Conservation (phyloP, 352 stramenopile genomes). For the Achlya hypogyna region DNA sequence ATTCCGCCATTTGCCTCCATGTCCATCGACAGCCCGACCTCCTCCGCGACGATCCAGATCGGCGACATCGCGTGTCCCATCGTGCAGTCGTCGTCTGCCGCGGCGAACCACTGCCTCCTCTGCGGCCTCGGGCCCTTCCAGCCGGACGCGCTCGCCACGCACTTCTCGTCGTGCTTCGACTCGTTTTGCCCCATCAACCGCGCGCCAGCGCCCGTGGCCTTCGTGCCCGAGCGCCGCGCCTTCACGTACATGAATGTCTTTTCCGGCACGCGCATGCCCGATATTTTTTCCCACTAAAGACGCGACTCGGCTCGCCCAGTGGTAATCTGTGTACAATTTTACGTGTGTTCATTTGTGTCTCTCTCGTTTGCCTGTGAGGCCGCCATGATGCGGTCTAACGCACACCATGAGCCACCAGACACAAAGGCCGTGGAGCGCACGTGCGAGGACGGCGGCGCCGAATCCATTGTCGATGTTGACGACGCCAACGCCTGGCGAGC, state of each 20-base stretch:
- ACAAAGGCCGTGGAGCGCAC: constrained; percentile 22
- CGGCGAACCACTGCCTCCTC: neutral
- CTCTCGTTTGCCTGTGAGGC: neutral
- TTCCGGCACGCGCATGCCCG: neutral
- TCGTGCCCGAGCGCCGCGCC: neutral
- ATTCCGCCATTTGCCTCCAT: neutral
- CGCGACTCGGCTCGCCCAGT: too few relatives aligned
- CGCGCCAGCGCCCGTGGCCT: neutral
- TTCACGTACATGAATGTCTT: constrained; percentile 1
- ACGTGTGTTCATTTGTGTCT: neutral
- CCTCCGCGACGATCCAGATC: constrained; percentile 5
- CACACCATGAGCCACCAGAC: neutral
- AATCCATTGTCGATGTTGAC: constrained; percentile 99
- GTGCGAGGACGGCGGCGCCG: constrained; percentile 90
- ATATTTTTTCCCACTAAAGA: constrained; percentile 6
- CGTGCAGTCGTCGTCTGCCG: neutral
- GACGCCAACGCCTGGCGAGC: constrained; percentile 94
- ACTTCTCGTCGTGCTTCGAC: constrained; percentile 1
- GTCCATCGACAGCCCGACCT: neutral
- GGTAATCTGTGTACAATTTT: too few relatives aligned
- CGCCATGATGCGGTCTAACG: constrained; percentile 11
- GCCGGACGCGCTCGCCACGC: neutral
- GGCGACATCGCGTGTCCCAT: constrained; percentile 17
- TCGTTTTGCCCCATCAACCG: constrained; percentile 6
- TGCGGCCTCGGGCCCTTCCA: neutral